Percentiles rank a stretch among this genome's conserved stretches.
phyloP scores from a whole-genome alignment of 352 stramenopile species.

The Aphanomyces euteiches region DNA sequence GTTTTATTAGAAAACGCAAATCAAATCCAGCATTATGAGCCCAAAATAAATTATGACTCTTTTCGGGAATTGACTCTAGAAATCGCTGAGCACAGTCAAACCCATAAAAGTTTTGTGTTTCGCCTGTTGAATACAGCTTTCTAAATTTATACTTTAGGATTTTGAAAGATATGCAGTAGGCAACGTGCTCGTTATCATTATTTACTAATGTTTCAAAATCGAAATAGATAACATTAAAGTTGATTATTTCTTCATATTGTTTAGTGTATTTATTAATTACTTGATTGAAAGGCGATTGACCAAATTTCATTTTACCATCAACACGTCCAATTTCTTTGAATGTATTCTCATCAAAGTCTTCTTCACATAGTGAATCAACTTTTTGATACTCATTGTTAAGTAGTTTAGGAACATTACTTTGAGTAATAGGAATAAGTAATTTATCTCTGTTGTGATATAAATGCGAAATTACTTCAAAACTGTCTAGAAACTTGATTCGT shows the following conservation, averaged over 20 bases:
- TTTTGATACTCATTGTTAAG: slow-evolving; percentile 32
- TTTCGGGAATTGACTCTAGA: slow-evolving; percentile 22
- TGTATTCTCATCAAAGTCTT: slow-evolving; percentile 23
- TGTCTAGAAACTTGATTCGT: slow-evolving; percentile 34
- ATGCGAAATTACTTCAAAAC: slow-evolving; percentile 34
- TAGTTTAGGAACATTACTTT: slow-evolving; percentile 20
- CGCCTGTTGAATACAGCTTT: background rate
- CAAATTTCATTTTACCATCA: slow-evolving; percentile 13
- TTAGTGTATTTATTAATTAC: slow-evolving; percentile 10
- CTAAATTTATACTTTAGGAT: slow-evolving; percentile 18
- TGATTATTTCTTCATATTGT: slow-evolving; percentile 12
- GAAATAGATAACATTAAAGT: slow-evolving; percentile 31
- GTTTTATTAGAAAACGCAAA: slow-evolving; percentile 28
- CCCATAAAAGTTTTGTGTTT: slow-evolving; percentile 30
- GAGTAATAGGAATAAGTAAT: slow-evolving; percentile 28
- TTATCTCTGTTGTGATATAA: slow-evolving; percentile 33
- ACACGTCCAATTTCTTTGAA: slow-evolving; percentile 27
- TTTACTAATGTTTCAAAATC: slow-evolving; percentile 29
- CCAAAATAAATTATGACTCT: slow-evolving; percentile 28
- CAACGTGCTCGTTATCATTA: slow-evolving; percentile 23
- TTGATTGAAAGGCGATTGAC: slow-evolving; percentile 20
- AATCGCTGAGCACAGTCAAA: slow-evolving; percentile 30
- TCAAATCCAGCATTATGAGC: slow-evolving; percentile 33
- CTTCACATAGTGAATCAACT: slow-evolving; percentile 11
- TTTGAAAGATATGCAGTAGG: slow-evolving; percentile 29